Percentiles rank a stretch among this genome's conserved stretches.
Conservation (phyloP, 1,139 yeast species). For the Suhomyces panamericanus region DNA sequence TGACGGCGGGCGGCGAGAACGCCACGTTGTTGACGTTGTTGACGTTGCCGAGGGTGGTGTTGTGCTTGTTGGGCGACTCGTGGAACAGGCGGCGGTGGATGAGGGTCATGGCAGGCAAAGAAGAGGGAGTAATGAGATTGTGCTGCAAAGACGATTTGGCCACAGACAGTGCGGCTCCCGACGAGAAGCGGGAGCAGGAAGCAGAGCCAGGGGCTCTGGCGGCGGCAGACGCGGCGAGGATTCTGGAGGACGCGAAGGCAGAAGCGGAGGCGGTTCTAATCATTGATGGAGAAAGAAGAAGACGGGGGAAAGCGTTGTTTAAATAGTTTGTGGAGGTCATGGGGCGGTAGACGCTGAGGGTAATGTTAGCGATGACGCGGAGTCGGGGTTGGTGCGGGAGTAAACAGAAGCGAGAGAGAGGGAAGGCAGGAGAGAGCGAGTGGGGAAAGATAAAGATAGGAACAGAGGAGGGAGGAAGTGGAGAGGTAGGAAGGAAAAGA, state of each 20-base stretch:
- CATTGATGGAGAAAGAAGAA: background rate
- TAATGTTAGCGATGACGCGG: constrained; percentile 2
- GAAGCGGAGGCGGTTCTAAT: constrained; percentile 1
- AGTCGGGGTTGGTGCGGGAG: constrained; percentile 2
- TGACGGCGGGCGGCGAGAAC: background rate
- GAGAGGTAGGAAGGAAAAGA: background rate
- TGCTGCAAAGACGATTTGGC: background rate
- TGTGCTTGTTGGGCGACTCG: constrained; percentile 21
- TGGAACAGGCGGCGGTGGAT: constrained; percentile 15
- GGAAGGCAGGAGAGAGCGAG: background rate
- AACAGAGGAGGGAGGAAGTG: background rate
- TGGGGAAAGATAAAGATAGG: background rate
- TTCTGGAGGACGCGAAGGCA: background rate
- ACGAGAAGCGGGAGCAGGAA: background rate
- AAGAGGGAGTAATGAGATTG: background rate
- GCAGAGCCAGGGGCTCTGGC: background rate
- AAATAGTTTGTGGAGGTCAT: background rate
- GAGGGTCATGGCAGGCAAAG: background rate
- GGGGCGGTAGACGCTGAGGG: background rate
- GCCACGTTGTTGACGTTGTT: constrained; percentile 10
- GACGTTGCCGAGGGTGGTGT: constrained; percentile 17
- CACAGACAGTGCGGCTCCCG: background rate
- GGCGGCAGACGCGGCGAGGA: background rate
- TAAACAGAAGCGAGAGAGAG: constrained; percentile 1
- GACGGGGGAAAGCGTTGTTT: background rate